phyloP scores from a whole-genome alignment of 2,329 filamentous ascomycete genomes.

The Trichophyton benhamiae region DNA sequence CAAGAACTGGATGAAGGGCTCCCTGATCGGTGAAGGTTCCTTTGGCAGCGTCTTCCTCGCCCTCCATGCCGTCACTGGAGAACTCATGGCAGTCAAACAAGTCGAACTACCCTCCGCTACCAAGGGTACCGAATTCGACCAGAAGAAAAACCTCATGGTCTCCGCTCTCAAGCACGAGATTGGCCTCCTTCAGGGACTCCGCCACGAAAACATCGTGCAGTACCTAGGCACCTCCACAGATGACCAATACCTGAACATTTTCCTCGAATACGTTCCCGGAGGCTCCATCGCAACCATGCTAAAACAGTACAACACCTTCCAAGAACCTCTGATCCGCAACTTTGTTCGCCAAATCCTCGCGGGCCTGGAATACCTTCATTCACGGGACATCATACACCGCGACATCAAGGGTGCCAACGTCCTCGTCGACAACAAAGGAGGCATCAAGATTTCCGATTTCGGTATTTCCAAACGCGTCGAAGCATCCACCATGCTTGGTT shows the following conservation, averaged over 20 bases:
- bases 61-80: slow-evolving; percentile 87
- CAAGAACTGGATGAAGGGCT: slow-evolving; percentile 98
- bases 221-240: slow-evolving; percentile 93
- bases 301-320: slow-evolving; percentile 90
- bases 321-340: slow-evolving; percentile 85
- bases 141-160: slow-evolving; percentile 95
- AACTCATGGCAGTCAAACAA: slow-evolving; percentile 96
- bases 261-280: slow-evolving; percentile 96
- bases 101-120: slow-evolving; percentile 78
- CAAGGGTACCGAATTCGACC: slow-evolving; percentile 65
- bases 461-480: slow-evolving; percentile 97
- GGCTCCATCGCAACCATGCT: slow-evolving; percentile 98
- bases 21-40: slow-evolving; percentile 88
- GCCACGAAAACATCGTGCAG: slow-evolving; percentile 94
- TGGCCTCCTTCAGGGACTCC: slow-evolving; percentile 78
- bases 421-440: slow-evolving; percentile 95
- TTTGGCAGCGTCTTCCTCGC: slow-evolving; percentile 94
- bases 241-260: slow-evolving; percentile 90
- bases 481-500: slow-evolving; percentile 63
- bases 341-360: slow-evolving; percentile 93
- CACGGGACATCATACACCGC: slow-evolving; percentile 89
- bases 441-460: slow-evolving; percentile 98
- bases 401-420: slow-evolving; percentile 99
- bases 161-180: slow-evolving; percentile 96
- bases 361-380: slow-evolving; percentile 85